Evolutionary conservation across 164 flowering plant genomes (phyloP).

Genomic region (Vitis rupestris): DNA sequence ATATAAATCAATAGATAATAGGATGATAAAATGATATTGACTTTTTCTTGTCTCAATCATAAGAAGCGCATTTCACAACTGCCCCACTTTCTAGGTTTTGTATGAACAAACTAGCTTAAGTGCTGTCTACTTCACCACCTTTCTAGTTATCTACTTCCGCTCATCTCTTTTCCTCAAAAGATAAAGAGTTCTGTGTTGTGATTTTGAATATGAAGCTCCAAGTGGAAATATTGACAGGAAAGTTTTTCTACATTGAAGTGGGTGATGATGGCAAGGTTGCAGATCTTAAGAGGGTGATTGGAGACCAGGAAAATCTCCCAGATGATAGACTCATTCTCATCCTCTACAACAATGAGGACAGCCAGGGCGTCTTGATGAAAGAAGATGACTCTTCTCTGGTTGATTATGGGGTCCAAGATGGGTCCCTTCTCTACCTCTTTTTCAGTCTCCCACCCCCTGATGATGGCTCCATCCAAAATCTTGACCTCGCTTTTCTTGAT

Average conservation of each 20-base stretch:
- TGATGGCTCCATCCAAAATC: constrained; percentile 11
- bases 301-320: constrained; percentile 39
- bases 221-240: constrained; percentile 51
- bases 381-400: constrained; percentile 21
- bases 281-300: constrained; percentile 47
- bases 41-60: too few species aligned
- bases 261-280: constrained; percentile 37
- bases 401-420: constrained; percentile 41
- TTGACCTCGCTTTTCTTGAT: too few species aligned
- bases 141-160: not conserved
- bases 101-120: constrained; percentile 14
- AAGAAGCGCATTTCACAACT: too few species aligned
- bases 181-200: not conserved
- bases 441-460: constrained; percentile 21
- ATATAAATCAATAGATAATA: too few species aligned
- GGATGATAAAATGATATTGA: too few species aligned
- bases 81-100: not conserved
- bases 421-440: constrained; percentile 43
- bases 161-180: not conserved
- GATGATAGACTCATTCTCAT: constrained; percentile 33
- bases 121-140: constrained; percentile 24
- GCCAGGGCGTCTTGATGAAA: not conserved
- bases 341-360: constrained; percentile 1
- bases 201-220: constrained; percentile 32
- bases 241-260: constrained; percentile 34